Evolutionary conservation across 2,329 filamentous ascomycete species (phyloP).

Genomic region (Sporothrix brasiliensis): DNA sequence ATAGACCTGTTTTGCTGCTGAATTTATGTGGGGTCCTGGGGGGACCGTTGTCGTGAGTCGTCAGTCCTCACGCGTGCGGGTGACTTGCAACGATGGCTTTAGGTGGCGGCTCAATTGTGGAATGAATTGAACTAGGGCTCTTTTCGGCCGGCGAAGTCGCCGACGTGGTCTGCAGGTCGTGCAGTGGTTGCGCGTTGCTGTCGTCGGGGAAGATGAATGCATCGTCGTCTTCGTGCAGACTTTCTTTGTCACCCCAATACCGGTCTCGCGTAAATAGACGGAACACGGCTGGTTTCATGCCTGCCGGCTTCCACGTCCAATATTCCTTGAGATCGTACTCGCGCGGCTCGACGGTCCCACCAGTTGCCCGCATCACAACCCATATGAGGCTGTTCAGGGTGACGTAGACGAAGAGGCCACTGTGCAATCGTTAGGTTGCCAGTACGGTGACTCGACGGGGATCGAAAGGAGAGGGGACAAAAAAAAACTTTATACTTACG

Average conservation of each 20-base stretch:
- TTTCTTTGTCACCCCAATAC: slow-evolving; percentile 38
- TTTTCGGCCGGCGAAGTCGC: slow-evolving; percentile 26
- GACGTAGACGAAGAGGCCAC: slow-evolving; percentile 59
- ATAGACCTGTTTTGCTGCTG: not conserved
- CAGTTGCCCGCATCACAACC: slow-evolving; percentile 49
- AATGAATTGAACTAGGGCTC: not conserved
- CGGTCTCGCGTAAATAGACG: slow-evolving; percentile 42
- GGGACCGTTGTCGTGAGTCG: no score
- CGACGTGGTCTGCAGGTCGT: slow-evolving; percentile 26
- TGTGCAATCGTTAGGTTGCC: slow-evolving; percentile 36
- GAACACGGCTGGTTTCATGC: slow-evolving; percentile 54
- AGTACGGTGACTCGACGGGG: not conserved
- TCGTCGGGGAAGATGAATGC: slow-evolving; percentile 30
- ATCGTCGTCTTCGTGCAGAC: slow-evolving; percentile 33
- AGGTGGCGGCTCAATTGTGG: slow-evolving; percentile 23
- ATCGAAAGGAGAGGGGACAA: not conserved
- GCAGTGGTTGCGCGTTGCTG: slow-evolving; percentile 29
- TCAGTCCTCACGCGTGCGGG: not conserved
- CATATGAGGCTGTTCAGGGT: slow-evolving; percentile 54
- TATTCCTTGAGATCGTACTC: slow-evolving; percentile 60
- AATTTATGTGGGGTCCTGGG: not conserved
- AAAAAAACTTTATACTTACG: slow-evolving; percentile 50
- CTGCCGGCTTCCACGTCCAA: slow-evolving; percentile 57
- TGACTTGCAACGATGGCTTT: slow-evolving; percentile 30
- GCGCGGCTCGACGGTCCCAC: slow-evolving; percentile 51